Evolutionary conservation across 495 filamentous ascomycete genomes (phyloP), one percentile per base, ranked within the genome.

Genomic region (Evansstolkia leycettana): DNA sequence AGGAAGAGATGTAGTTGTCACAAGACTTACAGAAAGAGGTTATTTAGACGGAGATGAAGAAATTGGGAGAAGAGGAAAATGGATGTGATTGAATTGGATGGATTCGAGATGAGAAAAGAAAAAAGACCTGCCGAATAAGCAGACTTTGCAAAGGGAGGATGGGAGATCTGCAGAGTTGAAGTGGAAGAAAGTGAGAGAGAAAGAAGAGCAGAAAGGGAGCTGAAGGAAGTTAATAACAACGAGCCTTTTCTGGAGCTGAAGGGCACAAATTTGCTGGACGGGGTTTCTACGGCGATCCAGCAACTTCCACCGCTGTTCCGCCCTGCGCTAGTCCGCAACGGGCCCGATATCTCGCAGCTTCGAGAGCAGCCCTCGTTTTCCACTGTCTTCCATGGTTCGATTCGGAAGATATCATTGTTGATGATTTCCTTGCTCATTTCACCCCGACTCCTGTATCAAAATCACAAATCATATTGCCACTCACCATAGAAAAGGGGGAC

Each of bases 281-380:
- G 48, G 42, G 55, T 42, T 65, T 65, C 61, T 54, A 65, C 61
- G 55, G 41, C 36, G 50, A 58, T 65, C 61, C 61, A 65, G 59
- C 53, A 49, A 57, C 55, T 65, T 65, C 61, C 61, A 65, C 19
- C 49, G 32, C 19, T 23, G n/a, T 36, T 43, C 47, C 35, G 35
- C 35, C 27, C 10, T 37, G 23, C 23, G 24, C 26, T 37, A 29
- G 12, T 6, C 27, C 27, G 27, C 27, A n/a, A 6, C 3, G 27
- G 27, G 27, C 5, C 11, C 27, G 9, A 23, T 23, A 9, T n/a
- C 27, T n/a, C 4, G 11, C 27, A 29, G 27, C 27, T 29, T 29
- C 13, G 27, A 29, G 24, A 6, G 10, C 27, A n/a, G 27, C 9
- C 20, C 9, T 23, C 20, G 20, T 5, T 5, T 29, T 29, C 27